Evolutionary conservation across 768 basidiomycete genomes (phyloP), one percentile per base, ranked within the genome.

Genomic region (Termitomyces titanicus): DNA sequence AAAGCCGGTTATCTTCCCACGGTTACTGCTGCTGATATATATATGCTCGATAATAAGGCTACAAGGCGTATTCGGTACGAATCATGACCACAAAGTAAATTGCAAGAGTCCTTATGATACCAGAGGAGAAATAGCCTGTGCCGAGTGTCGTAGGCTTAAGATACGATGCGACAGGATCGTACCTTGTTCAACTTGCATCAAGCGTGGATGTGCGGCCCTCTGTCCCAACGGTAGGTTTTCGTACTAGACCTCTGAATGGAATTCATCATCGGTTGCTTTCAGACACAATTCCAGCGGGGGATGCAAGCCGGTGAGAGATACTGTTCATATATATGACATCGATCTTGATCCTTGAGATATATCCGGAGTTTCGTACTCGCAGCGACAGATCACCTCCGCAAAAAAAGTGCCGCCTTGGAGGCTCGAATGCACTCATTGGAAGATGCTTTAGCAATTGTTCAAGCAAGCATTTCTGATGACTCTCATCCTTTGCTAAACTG

Each of bases 241-340:
- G n/a, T 40, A 39, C 34, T 31, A 38, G 24, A 25, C 17, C 20
- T 17, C 31, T 43, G 5, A 33, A 37, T 55, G 9, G n/a, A n/a
- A n/a, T 29, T 9, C 29, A 29, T 43, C 35, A 38, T 55, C 48
- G 11, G 34, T 48, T 15, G n/a, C 34, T 37, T 44, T n/a, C 47
- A 82, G 80, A 75, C 20, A 79, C 76, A 13, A 76, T 82, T 43
- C 79, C 81, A 9, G 79, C 79, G 10, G 81, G 81, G 24, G 78
- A 81, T 60, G 81, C 80, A 17, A 79, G 78, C 59, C 76, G 80
- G 74, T 77, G 57, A 53, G 76, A 62, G 34, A 46, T 47, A 31
- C 15, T 44, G 47, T 59, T 17, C 27, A 18, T 51, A 17, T 40
- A 20, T 42, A 18, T 49, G 3, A 11, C 10, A 25, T 56, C n/a